These are phyloP conservation scores for Fragaria iinumae DNA, from an alignment of 306 rosid species.

Conservation along the genomic window DNA sequence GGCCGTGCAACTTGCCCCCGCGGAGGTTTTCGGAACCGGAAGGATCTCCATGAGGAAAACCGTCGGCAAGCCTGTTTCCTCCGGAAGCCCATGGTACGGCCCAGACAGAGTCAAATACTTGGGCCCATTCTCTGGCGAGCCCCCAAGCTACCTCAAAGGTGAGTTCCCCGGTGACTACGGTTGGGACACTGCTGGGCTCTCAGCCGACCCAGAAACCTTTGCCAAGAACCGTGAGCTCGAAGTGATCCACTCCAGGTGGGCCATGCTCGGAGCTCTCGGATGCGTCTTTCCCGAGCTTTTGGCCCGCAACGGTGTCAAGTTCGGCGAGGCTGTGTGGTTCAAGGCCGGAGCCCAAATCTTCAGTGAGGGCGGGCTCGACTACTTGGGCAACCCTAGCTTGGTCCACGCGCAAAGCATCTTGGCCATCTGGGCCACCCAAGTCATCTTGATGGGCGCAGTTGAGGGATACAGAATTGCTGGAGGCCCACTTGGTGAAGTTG, in stretches of 20 bases:
- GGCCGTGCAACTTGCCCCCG: constrained; percentile 42
- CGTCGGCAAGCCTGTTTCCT: constrained; percentile 2
- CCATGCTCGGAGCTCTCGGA: constrained; percentile 64
- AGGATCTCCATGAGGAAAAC: constrained; percentile 53
- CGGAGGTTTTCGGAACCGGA: constrained; percentile 24
- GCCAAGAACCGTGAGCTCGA: constrained; percentile 56
- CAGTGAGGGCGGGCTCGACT: constrained; percentile 67
- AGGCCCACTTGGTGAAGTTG: constrained; percentile 57
- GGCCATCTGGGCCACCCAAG: constrained; percentile 63
- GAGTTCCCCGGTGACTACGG: constrained; percentile 70
- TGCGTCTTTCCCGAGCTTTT: constrained; percentile 63
- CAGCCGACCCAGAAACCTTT: constrained; percentile 62
- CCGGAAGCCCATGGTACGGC: constrained; percentile 69
- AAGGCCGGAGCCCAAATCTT: constrained; percentile 65
- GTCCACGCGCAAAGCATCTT: constrained; percentile 60
- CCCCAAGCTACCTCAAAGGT: constrained; percentile 54
- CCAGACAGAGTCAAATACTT: constrained; percentile 66
- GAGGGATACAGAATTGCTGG: constrained; percentile 65
- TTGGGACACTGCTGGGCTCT: constrained; percentile 74
- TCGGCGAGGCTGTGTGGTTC: constrained; percentile 67
- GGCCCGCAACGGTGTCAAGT: constrained; percentile 55
- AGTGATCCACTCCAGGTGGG: constrained; percentile 63
- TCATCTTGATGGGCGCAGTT: constrained; percentile 58
- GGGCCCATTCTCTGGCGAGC: constrained; percentile 65
- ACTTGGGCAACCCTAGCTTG: constrained; percentile 68